Conservation (phyloP, 116 monocot genomes). For the Dioscorea cayenensis region DNA sequence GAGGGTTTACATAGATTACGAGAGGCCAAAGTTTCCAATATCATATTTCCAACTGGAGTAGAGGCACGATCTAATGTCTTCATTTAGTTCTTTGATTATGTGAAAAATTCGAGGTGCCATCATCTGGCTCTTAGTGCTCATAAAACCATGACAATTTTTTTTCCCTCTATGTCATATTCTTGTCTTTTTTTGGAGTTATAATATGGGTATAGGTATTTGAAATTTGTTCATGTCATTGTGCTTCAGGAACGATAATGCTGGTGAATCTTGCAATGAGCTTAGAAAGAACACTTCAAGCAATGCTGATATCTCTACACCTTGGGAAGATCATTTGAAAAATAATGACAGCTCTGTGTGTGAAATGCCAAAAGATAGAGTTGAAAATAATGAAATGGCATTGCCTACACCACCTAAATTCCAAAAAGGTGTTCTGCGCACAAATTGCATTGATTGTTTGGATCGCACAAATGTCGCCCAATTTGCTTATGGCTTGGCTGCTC, state of each 20-base stretch:
- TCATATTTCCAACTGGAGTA: too few relatives aligned
- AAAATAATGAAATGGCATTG: conserved; percentile 11
- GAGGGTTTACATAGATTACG: too few relatives aligned
- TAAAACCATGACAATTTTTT: too few relatives aligned
- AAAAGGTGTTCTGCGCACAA: conserved; percentile 86
- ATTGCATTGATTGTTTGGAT: conserved; percentile 97
- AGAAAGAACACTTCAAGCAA: background rate
- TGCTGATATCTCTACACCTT: conserved; percentile 8
- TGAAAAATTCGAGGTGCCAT: too few relatives aligned
- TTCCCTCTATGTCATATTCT: too few relatives aligned
- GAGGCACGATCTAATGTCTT: too few relatives aligned
- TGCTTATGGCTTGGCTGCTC: conserved; percentile 84
- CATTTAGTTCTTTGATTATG: too few relatives aligned
- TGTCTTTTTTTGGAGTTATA: too few relatives aligned
- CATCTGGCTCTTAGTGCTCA: too few relatives aligned
- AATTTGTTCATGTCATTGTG: background rate
- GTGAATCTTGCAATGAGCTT: background rate
- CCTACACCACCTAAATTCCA: conserved; percentile 35
- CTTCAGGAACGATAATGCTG: conserved; percentile 31
- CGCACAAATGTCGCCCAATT: conserved; percentile 98
- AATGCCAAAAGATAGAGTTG: conserved; percentile 15
- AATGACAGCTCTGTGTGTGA: background rate
- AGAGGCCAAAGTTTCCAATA: too few relatives aligned
- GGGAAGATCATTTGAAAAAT: conserved; percentile 14
- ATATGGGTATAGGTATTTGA: background rate